Base-by-base conservation (phyloP, 345 rosid genomes). In the Carallia brachiata region DNA sequence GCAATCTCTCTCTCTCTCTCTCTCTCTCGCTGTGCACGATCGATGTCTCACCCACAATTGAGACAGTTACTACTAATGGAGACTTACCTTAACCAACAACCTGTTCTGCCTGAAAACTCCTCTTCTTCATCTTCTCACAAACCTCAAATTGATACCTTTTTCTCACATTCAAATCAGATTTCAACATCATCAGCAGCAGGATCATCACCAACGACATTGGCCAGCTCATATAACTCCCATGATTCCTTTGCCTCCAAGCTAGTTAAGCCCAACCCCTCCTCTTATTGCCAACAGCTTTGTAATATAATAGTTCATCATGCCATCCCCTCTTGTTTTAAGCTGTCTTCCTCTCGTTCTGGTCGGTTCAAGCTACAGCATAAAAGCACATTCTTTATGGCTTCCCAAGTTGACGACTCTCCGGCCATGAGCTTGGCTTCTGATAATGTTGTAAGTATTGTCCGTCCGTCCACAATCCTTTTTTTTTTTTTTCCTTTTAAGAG, bases 191-290 rank as follows among this genome's bases (percentile, higher is more conserved):
- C 60, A 55, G 31, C 60, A 23, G 23, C 23, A 23, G 23, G 23
- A 23, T 23, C 23, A 23, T 37, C 75, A 62, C 36, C 83, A 73
- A 72, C 84, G 67, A 36, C 60, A 23, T 8, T 23, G 23, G 23
- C 23, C 23, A 23, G 23, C 23, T 23, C 23, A 23, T 23, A 23
- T 23, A 23, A 23, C 23, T 23, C 12, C 58, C 57, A 30, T 70
- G 69, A 61, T 80, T 78, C 73, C 90, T 86, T 86, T 73, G 44
- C 56, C 73, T 65, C 77, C 44, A 87, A 82, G 91, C 76, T 63
- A 66, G 18, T 19, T 74, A 36, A 23, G 23, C 23, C 19, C 8
- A 54, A 67, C 32, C 50, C 4, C 19, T 30, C 30, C 19, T 65
- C 34, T 17, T 30, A 2, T 47, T 18, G 19, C 61, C 65, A 44